Evolutionary conservation across 306 rosid species (phyloP).

Genomic region (Alnus rubra): DNA sequence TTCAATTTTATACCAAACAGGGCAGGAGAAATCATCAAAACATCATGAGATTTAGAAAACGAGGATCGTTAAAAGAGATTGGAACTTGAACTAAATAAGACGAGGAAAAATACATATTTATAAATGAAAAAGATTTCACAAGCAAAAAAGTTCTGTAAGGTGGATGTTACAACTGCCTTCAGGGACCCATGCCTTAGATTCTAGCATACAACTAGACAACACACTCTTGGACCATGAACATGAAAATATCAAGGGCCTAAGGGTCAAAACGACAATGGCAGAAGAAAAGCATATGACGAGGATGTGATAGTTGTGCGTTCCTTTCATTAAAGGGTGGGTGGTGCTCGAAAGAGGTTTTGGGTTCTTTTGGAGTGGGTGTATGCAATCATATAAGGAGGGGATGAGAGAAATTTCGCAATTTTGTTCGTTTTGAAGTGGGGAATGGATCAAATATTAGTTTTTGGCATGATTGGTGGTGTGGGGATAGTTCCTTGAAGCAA

Average conservation of each 20-base stretch:
- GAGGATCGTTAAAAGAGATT: not conserved
- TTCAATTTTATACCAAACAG: not conserved
- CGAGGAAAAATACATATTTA: not conserved
- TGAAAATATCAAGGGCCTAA: not conserved
- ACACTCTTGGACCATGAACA: not conserved
- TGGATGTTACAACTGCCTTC: not conserved
- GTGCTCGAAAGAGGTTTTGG: too few relatives aligned
- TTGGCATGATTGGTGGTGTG: too few relatives aligned
- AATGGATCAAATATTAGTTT: too few relatives aligned
- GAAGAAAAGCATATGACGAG: not conserved
- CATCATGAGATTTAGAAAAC: not conserved
- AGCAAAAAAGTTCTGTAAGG: not conserved
- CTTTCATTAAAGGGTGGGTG: too few relatives aligned
- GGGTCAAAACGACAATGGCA: not conserved
- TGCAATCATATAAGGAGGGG: too few relatives aligned
- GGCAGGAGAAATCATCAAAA: not conserved
- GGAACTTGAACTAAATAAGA: not conserved
- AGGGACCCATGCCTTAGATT: not conserved
- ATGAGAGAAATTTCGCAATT: too few relatives aligned
- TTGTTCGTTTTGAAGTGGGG: too few relatives aligned
- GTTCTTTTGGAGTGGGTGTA: too few relatives aligned
- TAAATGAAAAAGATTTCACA: not conserved
- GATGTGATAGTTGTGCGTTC: not conserved
- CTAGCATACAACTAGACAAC: not conserved
- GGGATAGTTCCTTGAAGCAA: too few relatives aligned